Evolutionary conservation across 257 asterid species (phyloP).

Genomic region (Ehretia macrophylla): DNA sequence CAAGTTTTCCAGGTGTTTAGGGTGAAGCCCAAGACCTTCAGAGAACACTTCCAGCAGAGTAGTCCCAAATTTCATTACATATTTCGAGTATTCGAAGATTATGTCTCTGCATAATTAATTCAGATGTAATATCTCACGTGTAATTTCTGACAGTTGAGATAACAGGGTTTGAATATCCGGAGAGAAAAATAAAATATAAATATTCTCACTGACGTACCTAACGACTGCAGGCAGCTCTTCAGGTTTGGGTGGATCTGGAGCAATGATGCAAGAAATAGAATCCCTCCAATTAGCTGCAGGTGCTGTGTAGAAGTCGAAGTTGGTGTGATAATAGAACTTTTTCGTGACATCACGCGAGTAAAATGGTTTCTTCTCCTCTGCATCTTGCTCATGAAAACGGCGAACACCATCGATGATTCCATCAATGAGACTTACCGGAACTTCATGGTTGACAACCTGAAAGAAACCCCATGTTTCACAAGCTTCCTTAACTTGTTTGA

Average conservation of each 20-base stretch:
- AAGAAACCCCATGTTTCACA: slow-evolving; percentile 51
- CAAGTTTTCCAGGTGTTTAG: slow-evolving; percentile 23
- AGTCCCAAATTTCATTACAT: slow-evolving; percentile 23
- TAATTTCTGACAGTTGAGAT: no score
- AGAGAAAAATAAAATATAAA: no score
- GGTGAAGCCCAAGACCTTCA: slow-evolving; percentile 26
- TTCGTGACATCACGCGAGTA: slow-evolving; percentile 48
- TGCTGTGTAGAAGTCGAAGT: slow-evolving; percentile 42
- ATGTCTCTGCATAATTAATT: slow-evolving; percentile 27
- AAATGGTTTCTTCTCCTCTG: slow-evolving; percentile 37
- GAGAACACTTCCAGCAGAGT: slow-evolving; percentile 29
- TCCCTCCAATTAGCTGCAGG: slow-evolving; percentile 65
- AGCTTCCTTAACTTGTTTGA: slow-evolving; percentile 40
- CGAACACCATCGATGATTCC: slow-evolving; percentile 53
- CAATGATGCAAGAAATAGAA: slow-evolving; percentile 44
- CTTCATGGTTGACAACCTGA: slow-evolving; percentile 63
- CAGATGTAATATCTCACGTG: no score
- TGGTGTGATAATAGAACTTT: slow-evolving; percentile 49
- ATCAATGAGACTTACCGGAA: slow-evolving; percentile 40
- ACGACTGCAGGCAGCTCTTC: slow-evolving; percentile 20
- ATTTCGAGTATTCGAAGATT: slow-evolving; percentile 26
- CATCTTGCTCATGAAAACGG: slow-evolving; percentile 53
- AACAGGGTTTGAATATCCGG: no score
- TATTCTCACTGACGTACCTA: slow-evolving; percentile 12
- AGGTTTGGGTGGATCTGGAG: slow-evolving; percentile 27